Evolutionary conservation across 192 early-diverging fungal genomes (phyloP).

Genomic region (Coemansia sp.): DNA sequence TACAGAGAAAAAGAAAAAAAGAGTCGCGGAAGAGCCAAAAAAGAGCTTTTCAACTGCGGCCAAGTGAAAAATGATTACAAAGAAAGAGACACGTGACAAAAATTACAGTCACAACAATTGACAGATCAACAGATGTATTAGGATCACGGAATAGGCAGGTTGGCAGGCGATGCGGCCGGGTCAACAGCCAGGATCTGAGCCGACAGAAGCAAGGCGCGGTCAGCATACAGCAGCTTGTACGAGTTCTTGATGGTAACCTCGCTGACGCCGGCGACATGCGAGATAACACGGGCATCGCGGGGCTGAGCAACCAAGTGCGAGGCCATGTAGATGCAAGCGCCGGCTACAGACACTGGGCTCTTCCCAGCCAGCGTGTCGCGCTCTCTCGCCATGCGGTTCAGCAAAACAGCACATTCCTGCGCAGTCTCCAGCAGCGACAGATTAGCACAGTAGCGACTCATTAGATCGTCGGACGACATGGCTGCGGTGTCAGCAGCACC

Average conservation of each 20-base stretch:
- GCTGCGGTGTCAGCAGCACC: constrained; percentile 56
- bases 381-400: constrained; percentile 71
- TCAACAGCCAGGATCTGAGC: constrained; percentile 18
- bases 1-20: background rate
- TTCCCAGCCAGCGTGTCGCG: constrained; percentile 85
- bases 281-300: constrained; percentile 73
- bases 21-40: background rate
- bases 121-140: background rate
- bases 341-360: constrained; percentile 87
- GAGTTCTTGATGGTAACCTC: constrained; percentile 92
- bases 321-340: constrained; percentile 87
- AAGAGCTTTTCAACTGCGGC: too few species aligned
- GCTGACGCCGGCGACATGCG: constrained; percentile 82
- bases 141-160: constrained; percentile 15
- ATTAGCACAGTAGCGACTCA: constrained; percentile 78
- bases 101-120: background rate
- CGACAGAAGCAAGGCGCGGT: constrained; percentile 55
- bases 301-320: constrained; percentile 67
- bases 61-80: background rate
- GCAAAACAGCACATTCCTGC: constrained; percentile 66
- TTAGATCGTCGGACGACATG: constrained; percentile 71
- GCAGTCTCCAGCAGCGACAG: constrained; percentile 66
- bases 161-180: constrained; percentile 16
- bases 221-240: constrained; percentile 66
- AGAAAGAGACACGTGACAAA: too few species aligned